Base-by-base conservation (phyloP, 805 yeast species). In the Zygoascus bituminiphila region DNA sequence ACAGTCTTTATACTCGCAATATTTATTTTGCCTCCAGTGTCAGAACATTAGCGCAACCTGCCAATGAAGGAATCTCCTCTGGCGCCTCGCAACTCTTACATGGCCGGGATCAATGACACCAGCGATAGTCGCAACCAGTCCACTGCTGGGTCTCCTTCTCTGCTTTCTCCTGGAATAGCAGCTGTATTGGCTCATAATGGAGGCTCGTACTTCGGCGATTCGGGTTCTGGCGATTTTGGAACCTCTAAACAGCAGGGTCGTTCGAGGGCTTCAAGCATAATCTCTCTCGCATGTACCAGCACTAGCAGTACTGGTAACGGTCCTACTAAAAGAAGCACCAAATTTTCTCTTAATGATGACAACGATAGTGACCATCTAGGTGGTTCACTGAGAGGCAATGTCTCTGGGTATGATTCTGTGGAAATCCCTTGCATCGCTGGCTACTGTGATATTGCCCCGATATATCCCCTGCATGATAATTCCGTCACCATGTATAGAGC, bases 401-500 rank as follows among this genome's bases (percentile, higher is more conserved):
- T 6, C 12, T 36, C 19, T 10, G 14, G 21, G 4, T 19, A 17
- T 9, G 10, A 14, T 36, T 17, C 45, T 23, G 39, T 36, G 12
- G 45, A 17, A 39, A 46, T 44, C n/a, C 57, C 55, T 4, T 33
- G 45, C 9, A 48, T 56, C 5, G 50, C 51, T 4, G 58, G 58
- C 17, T 56, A 50, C 39, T 50, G 37, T 5, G 42, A 49, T n/a
- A 44, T 56, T 20, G 46, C 25, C 26, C 56, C 58, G 24, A 53
- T 55, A 12, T 53, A 49, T 23, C 58, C 58, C 12, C 49, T 49
- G 33, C 49, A 52, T 35, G 42, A 40, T 44, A 51, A 55, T 44
- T 42, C 52, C n/a, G 55, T 55, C 29, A 48, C 51, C 42, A 52
- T 56, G 55, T 56, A 52, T 41, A 41, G 60, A 12, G 51, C 58